These are phyloP conservation scores for Penicillium paxilli DNA, from an alignment of 495 filamentous ascomycete species.

Conservation along the genomic window DNA sequence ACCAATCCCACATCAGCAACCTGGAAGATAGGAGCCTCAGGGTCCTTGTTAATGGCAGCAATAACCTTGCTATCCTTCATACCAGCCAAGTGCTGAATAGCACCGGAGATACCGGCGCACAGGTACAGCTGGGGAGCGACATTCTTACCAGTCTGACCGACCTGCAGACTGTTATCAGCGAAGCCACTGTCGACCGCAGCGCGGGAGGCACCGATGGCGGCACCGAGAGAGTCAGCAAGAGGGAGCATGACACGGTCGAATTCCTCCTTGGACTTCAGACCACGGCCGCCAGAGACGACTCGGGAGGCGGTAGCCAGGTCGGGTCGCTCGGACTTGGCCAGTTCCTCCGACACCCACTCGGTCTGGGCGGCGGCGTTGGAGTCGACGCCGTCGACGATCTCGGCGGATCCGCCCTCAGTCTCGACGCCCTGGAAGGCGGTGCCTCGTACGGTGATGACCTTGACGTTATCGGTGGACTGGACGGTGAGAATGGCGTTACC, in stretches of 20 bases:
- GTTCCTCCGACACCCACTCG: constrained; percentile 92
- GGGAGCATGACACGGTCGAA: constrained; percentile 92
- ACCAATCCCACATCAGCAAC: constrained; percentile 94
- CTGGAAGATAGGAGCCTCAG: constrained; percentile 97
- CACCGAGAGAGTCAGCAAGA: constrained; percentile 86
- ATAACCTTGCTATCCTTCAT: constrained; percentile 99
- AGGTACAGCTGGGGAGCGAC: constrained; percentile 95
- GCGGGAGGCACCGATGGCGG: constrained; percentile 90
- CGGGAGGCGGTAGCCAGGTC: constrained; percentile 84
- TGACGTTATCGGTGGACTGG: constrained; percentile 81
- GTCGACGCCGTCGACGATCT: constrained; percentile 47
- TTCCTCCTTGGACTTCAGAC: constrained; percentile 94
- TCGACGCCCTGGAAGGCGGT: constrained; percentile 73
- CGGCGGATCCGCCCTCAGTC: constrained; percentile 50
- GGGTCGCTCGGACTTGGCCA: constrained; percentile 91
- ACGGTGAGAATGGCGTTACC: constrained; percentile 98
- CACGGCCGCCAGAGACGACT: constrained; percentile 93
- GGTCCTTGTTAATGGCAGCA: constrained; percentile 97
- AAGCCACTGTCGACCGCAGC: constrained; percentile 97
- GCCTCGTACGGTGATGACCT: constrained; percentile 87
- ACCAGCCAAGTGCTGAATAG: constrained; percentile 96
- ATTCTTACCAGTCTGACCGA: constrained; percentile 98
- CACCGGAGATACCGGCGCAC: constrained; percentile 92
- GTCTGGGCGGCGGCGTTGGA: constrained; percentile 65
- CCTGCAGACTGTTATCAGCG: constrained; percentile 98